Evolutionary conservation across 345 rosid genomes (phyloP), one percentile per base, ranked within the genome.

Genomic region (Lepidium didymum): DNA sequence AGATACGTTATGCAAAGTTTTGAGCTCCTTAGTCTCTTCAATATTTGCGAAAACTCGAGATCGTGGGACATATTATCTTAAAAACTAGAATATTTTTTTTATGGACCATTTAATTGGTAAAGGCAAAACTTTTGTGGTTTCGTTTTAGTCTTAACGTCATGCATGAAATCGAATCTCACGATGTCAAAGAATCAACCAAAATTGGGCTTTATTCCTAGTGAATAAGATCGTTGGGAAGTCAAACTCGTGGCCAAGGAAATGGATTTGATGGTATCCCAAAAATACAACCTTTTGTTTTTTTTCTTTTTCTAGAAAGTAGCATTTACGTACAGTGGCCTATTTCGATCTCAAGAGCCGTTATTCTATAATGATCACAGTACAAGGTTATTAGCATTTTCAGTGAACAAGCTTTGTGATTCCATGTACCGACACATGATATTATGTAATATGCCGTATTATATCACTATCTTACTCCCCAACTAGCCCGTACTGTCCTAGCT

Each of bases 401-500:
- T 45, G 25, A 43, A 71, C 34, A 29, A 29, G 33, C 31, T 29
- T 29, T 29, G 15, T 71, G 41, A 53, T 53, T 55, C 25, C 25
- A 72, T 51, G 58, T 45, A 72, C 64, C 58, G 69, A 71, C 75
- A 63, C 42, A 23, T 23, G 4, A 63, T 45, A 42, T 54, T 27
- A 58, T 35, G 21, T 62, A 36, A 71, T 54, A 53, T 36, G 69
- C 63, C 33, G n/a, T n/a, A n/a, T n/a, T n/a, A 54, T 12, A 54
- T 44, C 64, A 62, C 57, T 1, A 62, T 63, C 35, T 45, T 15
- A 36, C 35, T 71, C 50, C 9, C 8, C 69, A 62, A 71, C 34
- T 44, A 2, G 50, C 25, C 69, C 75, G 75, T 71, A 71, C 75
- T 8, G 62, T 71, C 75, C n/a, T n/a, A n/a, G n/a, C 75, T 71